Percentiles rank a stretch among this genome's conserved stretches.
Evolutionary conservation across 148 eudicot species (phyloP).

Genomic region (Silene uniflora): DNA sequence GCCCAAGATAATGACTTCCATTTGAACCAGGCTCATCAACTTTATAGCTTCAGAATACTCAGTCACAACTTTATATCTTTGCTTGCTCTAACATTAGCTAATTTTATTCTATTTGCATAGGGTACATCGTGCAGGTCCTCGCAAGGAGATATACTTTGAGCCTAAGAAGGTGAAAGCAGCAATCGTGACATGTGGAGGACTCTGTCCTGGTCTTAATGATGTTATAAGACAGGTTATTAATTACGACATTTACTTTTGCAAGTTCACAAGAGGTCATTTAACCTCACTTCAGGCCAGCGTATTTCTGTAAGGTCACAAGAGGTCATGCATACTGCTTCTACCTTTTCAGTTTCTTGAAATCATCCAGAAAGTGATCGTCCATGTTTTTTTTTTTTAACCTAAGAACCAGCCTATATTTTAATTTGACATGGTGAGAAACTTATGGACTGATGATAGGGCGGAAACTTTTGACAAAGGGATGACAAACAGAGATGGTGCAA

Average conservation of each 20-base stretch:
- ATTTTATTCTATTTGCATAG: constrained; percentile 25
- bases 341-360: not conserved
- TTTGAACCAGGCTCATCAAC: not conserved
- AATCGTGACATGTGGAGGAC: constrained; percentile 53
- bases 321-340: not conserved
- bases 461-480: not conserved
- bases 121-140: constrained; percentile 57
- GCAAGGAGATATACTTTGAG: constrained; percentile 46
- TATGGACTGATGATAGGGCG: not conserved
- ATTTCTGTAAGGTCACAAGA: not conserved
- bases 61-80: too few species aligned
- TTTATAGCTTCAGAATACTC: too few species aligned
- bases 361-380: not conserved
- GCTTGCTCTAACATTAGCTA: constrained; percentile 13
- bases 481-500: not conserved
- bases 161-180: constrained; percentile 49
- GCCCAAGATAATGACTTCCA: not conserved
- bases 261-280: not conserved
- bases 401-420: not conserved
- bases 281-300: not conserved
- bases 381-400: not conserved
- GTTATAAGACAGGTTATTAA: constrained; percentile 47
- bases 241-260: not conserved
- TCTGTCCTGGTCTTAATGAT: constrained; percentile 55
- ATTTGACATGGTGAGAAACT: not conserved